Evolutionary conservation across 352 stramenopile species (phyloP).

Genomic region (Phytophthora pisi): DNA sequence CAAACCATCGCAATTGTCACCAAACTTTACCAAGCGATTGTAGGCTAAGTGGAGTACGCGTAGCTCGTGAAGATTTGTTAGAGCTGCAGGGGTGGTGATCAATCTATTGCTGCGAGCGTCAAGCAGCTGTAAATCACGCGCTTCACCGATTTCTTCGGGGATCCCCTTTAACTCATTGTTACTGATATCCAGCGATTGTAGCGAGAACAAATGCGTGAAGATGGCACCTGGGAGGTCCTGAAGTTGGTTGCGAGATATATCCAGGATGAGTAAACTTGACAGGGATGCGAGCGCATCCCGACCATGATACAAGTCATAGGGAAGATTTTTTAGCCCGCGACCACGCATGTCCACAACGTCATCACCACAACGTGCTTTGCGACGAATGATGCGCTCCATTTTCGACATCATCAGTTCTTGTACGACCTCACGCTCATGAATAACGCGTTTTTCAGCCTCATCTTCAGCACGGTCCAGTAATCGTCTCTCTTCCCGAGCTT

Average conservation of each 20-base stretch:
- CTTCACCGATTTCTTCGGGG: constrained; percentile 60
- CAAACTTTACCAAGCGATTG: constrained; percentile 55
- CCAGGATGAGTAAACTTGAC: constrained; percentile 70
- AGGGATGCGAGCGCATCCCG: constrained; percentile 57
- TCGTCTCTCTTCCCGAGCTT: constrained; percentile 60
- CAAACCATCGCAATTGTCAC: constrained; percentile 49
- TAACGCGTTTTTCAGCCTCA: constrained; percentile 49
- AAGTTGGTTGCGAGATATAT: constrained; percentile 64
- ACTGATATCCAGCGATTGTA: constrained; percentile 63
- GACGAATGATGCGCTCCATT: constrained; percentile 51
- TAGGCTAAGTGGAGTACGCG: constrained; percentile 54
- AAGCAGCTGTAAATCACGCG: constrained; percentile 50
- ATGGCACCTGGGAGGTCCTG: constrained; percentile 45
- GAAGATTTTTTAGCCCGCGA: constrained; percentile 45
- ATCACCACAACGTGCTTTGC: constrained; percentile 60
- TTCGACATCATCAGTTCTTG: constrained; percentile 64
- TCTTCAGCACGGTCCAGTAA: constrained; percentile 44
- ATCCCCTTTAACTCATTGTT: constrained; percentile 55
- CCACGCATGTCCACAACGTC: constrained; percentile 54
- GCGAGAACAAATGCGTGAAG: constrained; percentile 63
- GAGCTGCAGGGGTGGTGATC: constrained; percentile 25
- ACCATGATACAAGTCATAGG: constrained; percentile 50
- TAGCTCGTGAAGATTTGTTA: constrained; percentile 40
- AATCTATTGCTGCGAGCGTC: constrained; percentile 64
- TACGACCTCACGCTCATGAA: constrained; percentile 53